Base-by-base conservation (phyloP, 176 grass and related monocot species). In the Cymbopogon citratus region DNA sequence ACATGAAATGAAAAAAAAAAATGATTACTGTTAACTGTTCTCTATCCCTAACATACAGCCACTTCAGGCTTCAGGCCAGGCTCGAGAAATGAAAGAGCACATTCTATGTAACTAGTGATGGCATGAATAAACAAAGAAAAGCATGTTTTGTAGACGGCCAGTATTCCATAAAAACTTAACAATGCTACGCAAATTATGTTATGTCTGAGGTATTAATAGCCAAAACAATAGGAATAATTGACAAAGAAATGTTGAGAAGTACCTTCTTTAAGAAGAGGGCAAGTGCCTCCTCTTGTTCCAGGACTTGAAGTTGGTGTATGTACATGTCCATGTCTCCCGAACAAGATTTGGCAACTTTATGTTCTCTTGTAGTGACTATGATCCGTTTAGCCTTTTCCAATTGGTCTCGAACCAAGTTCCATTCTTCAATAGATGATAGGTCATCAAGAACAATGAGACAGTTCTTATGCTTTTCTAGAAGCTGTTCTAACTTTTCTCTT, bases 401-500 rank as follows among this genome's bases (percentile, higher is more conserved):
- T 51, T 1, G 65, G 1, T 0, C 21, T 63, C 31, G 46, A 9
- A 91, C n/a, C 1, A 10, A 56, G 3, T 72, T 19, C 81, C 85
- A 91, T 68, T 77, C 85, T 38, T 1, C 5, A 18, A 0, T 29
- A 8, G 24, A 67, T 2, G 13, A 74, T 33, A 83, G 6, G 59
- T 87, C 79, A 62, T 90, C 88, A 25, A 90, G 21, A 54, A 90
- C 72, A 72, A 90, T 46, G 13, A 90, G 45, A 60, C 36, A 80
- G 0, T 45, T 1, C 0, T 69, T 54, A 4, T 69, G 16, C 9
- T 6, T 11, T 0, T n/a, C n/a, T n/a, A n/a, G n/a, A n/a, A n/a
- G n/a, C n/a, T n/a, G n/a, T n/a, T n/a, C n/a, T 63, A 66, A n/a
- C 18, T 56, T 3, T 21, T 54, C 0, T 54, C 1, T 8, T 54